A percentile compares a stretch with the other conserved stretches of the same genome.
These are phyloP conservation scores for Aspergillus sp. DNA, from an alignment of 2,329 filamentous ascomycete genomes.

Conservation along the genomic window DNA sequence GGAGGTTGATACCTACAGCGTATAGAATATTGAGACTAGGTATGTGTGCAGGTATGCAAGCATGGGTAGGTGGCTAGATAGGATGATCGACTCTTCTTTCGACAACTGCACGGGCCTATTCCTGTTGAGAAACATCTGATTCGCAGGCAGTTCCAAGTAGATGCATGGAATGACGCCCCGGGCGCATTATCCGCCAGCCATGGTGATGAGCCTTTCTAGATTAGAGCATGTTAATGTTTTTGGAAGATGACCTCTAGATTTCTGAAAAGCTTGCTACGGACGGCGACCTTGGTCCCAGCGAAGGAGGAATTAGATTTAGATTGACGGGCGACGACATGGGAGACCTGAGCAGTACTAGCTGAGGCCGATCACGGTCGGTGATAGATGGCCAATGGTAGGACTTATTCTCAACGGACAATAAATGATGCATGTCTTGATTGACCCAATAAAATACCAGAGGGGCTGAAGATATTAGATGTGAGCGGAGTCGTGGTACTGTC, in stretches of 20 bases:
- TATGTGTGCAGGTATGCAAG: conserved; percentile 1
- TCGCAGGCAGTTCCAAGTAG: not conserved
- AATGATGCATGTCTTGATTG: not conserved
- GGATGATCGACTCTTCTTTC: not conserved
- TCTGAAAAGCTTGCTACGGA: not conserved
- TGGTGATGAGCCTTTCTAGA: conserved; percentile 5
- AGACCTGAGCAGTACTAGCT: not conserved
- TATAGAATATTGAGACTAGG: not conserved
- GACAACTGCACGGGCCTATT: conserved; percentile 3
- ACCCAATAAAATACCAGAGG: not conserved
- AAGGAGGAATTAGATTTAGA: not conserved
- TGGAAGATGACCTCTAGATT: not conserved
- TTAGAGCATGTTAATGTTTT: conserved; percentile 12
- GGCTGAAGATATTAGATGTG: conserved; percentile 4
- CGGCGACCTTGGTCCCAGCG: not conserved
- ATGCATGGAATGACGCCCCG: conserved; percentile 7
- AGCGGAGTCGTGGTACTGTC: not conserved
- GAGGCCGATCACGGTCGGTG: not conserved
- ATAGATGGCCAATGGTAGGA: not conserved
- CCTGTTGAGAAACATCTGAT: conserved; percentile 1
- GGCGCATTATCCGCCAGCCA: conserved; percentile 11
- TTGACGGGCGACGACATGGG: too few relatives aligned
- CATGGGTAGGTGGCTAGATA: not conserved
- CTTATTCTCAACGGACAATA: not conserved
- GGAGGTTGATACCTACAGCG: not conserved